Percentiles rank a stretch among this genome's conserved stretches.
Evolutionary conservation across 2,329 filamentous ascomycete species (phyloP).

Genomic region (Nigrograna mackinnonii): DNA sequence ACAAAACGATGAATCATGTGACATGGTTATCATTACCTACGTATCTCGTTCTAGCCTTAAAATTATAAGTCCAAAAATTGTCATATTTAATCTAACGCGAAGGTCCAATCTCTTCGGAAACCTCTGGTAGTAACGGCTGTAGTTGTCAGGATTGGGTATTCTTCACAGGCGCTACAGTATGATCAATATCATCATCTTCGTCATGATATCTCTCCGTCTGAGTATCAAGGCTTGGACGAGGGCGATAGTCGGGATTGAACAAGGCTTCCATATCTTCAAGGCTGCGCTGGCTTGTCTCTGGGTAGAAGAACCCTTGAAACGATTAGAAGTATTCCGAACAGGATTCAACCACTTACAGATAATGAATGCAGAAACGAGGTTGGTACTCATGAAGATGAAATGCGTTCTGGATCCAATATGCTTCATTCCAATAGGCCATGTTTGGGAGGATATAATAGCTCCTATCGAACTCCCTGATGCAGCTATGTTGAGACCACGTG

Average conservation of each 20-base stretch:
- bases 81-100: too few species aligned
- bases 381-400: constrained; percentile 61
- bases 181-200: constrained; percentile 10
- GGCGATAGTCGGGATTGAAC: constrained; percentile 46
- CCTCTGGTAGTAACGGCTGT: constrained; percentile 6
- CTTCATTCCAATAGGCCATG: constrained; percentile 60
- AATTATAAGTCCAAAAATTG: too few species aligned
- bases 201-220: constrained; percentile 16
- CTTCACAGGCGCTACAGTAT: constrained; percentile 3
- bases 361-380: constrained; percentile 44
- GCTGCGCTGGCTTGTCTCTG: constrained; percentile 56
- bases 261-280: constrained; percentile 71
- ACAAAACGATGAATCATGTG: too few species aligned
- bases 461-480: constrained; percentile 60
- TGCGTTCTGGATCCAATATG: constrained; percentile 57
- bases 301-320: constrained; percentile 52
- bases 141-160: constrained; percentile 6
- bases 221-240: constrained; percentile 34
- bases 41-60: too few species aligned
- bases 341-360: constrained; percentile 12
- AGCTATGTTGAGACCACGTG: constrained; percentile 59
- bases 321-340: background rate
- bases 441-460: constrained; percentile 57
- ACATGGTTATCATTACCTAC: too few species aligned
- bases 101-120: too few species aligned